These are phyloP conservation scores for Nicotiana tomentosiformis DNA, from an alignment of 257 asterid species.

Conservation along the genomic window DNA sequence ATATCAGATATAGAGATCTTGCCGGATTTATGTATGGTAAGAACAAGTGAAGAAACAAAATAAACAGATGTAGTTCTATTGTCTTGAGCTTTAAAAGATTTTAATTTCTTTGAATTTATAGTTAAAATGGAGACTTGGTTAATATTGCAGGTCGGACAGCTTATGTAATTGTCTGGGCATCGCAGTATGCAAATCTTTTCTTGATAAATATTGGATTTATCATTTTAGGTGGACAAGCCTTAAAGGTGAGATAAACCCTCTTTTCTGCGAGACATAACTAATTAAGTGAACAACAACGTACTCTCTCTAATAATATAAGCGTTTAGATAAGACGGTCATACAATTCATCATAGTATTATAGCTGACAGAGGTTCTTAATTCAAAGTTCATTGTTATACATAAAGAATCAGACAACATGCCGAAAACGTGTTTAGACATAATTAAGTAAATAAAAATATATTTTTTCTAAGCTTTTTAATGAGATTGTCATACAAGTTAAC, in stretches of 20 bases:
- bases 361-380: too few species aligned
- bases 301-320: too few species aligned
- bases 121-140: not conserved
- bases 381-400: too few species aligned
- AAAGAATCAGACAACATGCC: too few species aligned
- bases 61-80: not conserved
- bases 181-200: slow-evolving; percentile 82
- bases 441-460: not conserved
- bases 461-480: too few species aligned
- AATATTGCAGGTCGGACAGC: slow-evolving; percentile 55
- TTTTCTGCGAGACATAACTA: too few species aligned
- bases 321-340: too few species aligned
- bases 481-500: too few species aligned
- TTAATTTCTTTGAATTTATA: not conserved
- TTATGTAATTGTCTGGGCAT: slow-evolving; percentile 72
- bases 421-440: too few species aligned
- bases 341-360: too few species aligned
- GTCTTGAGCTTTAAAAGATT: not conserved
- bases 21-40: slow-evolving; percentile 49
- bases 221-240: slow-evolving; percentile 83
- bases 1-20: slow-evolving; percentile 66
- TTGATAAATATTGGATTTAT: slow-evolving; percentile 82
- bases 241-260: slow-evolving; percentile 43
- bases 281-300: too few species aligned
- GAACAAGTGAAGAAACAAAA: too few species aligned